Base-by-base conservation (phyloP, 306 rosid genomes). In the Ormosia emarginata region DNA sequence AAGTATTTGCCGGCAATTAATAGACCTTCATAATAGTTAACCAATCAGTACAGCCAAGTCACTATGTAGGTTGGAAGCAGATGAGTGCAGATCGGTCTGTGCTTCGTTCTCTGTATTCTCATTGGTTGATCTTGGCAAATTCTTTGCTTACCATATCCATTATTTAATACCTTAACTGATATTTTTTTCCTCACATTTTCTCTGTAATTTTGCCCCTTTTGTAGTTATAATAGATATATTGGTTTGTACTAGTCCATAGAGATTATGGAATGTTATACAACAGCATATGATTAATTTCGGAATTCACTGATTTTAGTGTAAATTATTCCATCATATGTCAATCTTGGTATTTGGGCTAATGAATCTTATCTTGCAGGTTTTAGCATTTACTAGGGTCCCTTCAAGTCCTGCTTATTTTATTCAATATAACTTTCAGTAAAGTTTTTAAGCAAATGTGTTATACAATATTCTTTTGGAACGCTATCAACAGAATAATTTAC, bases 41-140 rank as follows among this genome's bases (percentile, higher is more conserved):
- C 17, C 62, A 52, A 66, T 57, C 61, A 83, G 82, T 57, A 55
- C 80, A 71, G 87, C 78, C 62, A 2, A 52, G 41, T 66, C 64
- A 77, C 67, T 66, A 70, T 69, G 83, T 87, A 81, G 89, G 90
- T 75, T 46, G 78, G 85, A 72, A 46, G 74, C 90, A 94, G 98
- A 24, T 24, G 24, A 24, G 24, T 24, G 84, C 81, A 80, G 86
- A 85, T 82, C 13, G 61, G 53, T 81, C 71, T 71, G 74, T 71
- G 74, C 73, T 81, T 74, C 84, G 75, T 71, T 71, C 61, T 75
- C 69, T 86, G 39, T 73, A 65, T 82, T 34, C 33, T 4, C 36
- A 17, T 24, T 66, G 83, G 85, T 56, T 73, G 86, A 81, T 73
- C 53, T 64, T 77, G 92, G 84, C 82, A 83, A 68, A 83, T 78